Conservation (phyloP, 192 early-diverging fungal species). For the Pilobolus umbonatus region DNA sequence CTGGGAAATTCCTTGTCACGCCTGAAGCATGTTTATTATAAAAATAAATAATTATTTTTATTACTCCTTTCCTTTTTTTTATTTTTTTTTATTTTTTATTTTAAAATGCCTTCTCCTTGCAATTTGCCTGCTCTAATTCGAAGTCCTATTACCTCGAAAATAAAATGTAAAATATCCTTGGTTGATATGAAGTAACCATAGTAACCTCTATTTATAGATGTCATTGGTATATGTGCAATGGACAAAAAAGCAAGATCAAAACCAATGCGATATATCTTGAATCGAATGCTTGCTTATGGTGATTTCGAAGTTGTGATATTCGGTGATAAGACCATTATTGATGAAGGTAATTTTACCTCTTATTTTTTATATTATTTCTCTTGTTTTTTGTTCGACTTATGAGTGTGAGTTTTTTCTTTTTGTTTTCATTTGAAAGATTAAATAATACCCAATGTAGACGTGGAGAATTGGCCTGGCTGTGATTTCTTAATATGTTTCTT, state of each 20-base stretch:
- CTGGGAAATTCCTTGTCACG: too few relatives aligned
- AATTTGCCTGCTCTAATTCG: too few relatives aligned
- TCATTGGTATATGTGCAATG: constrained; percentile 88
- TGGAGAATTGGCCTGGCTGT: constrained; percentile 87
- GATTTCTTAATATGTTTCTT: constrained; percentile 98
- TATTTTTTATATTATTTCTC: background rate
- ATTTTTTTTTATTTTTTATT: too few relatives aligned
- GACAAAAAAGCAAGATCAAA: constrained; percentile 93
- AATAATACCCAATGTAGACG: constrained; percentile 37
- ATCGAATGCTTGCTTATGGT: constrained; percentile 57
- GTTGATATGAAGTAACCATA: too few relatives aligned
- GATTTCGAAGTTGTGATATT: constrained; percentile 85
- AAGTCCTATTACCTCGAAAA: too few relatives aligned
- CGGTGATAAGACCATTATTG: constrained; percentile 94
- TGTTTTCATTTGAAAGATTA: background rate
- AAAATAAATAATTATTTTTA: too few relatives aligned
- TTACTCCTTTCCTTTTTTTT: too few relatives aligned
- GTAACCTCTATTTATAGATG: too few relatives aligned
- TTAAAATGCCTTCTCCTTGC: too few relatives aligned
- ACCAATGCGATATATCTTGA: constrained; percentile 92
- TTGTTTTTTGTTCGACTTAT: background rate
- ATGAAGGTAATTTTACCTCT: constrained; percentile 76
- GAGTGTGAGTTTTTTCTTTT: background rate
- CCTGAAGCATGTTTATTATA: too few relatives aligned
- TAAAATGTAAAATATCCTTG: too few relatives aligned